Evolutionary conservation across 495 filamentous ascomycete species (phyloP), one percentile per base, ranked within the genome.

Genomic region (Cercophora newfieldiana): DNA sequence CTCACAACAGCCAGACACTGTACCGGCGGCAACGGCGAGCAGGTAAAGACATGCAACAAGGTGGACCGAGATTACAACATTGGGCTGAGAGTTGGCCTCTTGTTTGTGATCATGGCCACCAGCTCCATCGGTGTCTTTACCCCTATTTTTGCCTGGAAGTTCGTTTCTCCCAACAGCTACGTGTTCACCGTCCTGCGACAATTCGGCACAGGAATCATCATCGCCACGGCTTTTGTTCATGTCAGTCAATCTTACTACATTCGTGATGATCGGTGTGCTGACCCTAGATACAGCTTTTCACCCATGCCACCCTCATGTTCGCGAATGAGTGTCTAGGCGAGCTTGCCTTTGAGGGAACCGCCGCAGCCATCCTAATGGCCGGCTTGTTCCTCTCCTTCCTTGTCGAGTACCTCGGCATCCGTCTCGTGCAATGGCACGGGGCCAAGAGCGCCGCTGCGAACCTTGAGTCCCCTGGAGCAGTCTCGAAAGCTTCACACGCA

Each of bases 171-270:
- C 21, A 66, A 69, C 10, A 70, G 76, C 22, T 19, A 65, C 58
- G 77, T 83, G 33, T 82, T 85, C 55, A 81, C 83, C 19, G 68
- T 84, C 14, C 78, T 90, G 28, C 86, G 89, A 68, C 89, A 92
- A 64, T 91, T 92, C 63, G 90, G 90, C 6, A 91, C 90, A 0
- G 90, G 90, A 1, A 85, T 92, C 22, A 87, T 92, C 64, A 80
- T 92, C 51, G 81, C 89, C 4, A 92, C 90, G 0, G 88, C 87
- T 16, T 90, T 91, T 61, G 77, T 92, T 21, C 90, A 92, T 70
- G 85, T 88, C 63, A 73, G 81, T 51, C 65, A 3, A 44, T 60
- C 26, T 14, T n/a, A 44, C 44, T 21, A n/a, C 1, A 28, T 4
- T 14, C 18, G 5, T 16, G 63, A 12, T 55, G 57, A 12, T 12